Conservation (phyloP, 164 flowering plant species). For the Malania oleifera region DNA sequence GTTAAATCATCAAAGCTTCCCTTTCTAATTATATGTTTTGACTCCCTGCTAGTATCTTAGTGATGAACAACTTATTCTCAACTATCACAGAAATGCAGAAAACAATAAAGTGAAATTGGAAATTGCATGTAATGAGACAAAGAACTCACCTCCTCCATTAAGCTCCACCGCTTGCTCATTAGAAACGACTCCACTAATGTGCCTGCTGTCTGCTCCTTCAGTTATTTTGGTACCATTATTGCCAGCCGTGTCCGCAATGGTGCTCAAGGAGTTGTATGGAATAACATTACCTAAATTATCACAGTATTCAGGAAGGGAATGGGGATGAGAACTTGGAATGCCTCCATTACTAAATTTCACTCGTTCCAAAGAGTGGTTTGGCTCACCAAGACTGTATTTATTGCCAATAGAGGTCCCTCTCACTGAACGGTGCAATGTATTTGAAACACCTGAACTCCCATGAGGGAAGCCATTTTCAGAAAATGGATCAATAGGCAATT, state of each 20-base stretch:
- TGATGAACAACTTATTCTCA: neutral
- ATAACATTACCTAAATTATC: constrained; percentile 38
- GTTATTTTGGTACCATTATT: constrained; percentile 26
- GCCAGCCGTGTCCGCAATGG: constrained; percentile 26
- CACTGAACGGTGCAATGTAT: constrained; percentile 35
- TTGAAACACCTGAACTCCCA: constrained; percentile 51
- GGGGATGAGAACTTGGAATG: constrained; percentile 44
- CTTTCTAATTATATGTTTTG: neutral
- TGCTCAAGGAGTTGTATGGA: constrained; percentile 37
- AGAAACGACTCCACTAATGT: constrained; percentile 32
- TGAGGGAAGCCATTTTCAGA: constrained; percentile 33
- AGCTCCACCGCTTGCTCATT: constrained; percentile 42
- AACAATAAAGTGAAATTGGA: neutral
- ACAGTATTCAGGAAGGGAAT: constrained; percentile 66
- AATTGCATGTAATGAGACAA: neutral
- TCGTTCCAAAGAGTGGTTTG: constrained; percentile 33
- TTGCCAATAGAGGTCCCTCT: constrained; percentile 35
- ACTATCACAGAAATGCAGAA: neutral
- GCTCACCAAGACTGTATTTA: constrained; percentile 33
- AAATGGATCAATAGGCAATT: constrained; percentile 27
- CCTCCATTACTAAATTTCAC: constrained; percentile 38
- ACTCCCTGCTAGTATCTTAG: neutral
- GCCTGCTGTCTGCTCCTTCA: constrained; percentile 40
- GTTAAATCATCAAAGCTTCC: neutral
- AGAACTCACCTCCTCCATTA: constrained; percentile 43